Base-by-base conservation (phyloP, 2,329 filamentous ascomycete genomes). In the Neofusicoccum sp. region DNA sequence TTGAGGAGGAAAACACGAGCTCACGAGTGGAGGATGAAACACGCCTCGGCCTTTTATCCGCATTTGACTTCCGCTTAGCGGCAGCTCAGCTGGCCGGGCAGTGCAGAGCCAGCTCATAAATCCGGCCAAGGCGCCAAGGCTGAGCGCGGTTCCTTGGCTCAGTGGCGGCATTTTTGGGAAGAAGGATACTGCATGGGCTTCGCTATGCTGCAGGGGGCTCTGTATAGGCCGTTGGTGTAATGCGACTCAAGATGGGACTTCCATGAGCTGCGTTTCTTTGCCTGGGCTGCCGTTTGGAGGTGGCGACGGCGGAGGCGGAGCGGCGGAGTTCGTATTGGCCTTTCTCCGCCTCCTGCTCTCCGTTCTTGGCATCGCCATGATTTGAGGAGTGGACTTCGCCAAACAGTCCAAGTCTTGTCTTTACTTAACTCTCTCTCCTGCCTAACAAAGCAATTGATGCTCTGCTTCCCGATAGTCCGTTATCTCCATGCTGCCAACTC, bases 41-140 rank as follows among this genome's bases (percentile, higher is more conserved):
- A 22, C 31, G 16, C 36, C 9, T 22, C 33, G 48, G 48, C 12
- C 5, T 7, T 36, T 36, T 37, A 9, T 7, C 48, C 48, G 14
- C 33, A 36, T 36, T 50, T 11, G 48, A 36, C 33, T 37, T 22
- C 3, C 48, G 31, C 6, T 36, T 9, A 16, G 4, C 33, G 14
- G 31, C 33, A 14, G n/a, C 16, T 34, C 11, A 14, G 47, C 47
- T 14, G 47, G 28, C 6, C 2, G 7, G 9, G 33, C 33, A n/a
- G 48, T 22, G 48, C n/a, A 33, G 14, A 36, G 48, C 33, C 48
- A 22, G 48, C 31, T 36, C 22, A 50, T 50, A 31, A 36, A 3
- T 36, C 3, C n/a, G 48, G 48, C 48, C 48, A 50, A 50, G 48
- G 14, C 48, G 48, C 48, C 48, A 50, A 50, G 45, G 44, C 28